Evolutionary conservation across 2,329 filamentous ascomycete genomes (phyloP), one percentile per base, ranked within the genome.

Genomic region (Epichloe bromicola): DNA sequence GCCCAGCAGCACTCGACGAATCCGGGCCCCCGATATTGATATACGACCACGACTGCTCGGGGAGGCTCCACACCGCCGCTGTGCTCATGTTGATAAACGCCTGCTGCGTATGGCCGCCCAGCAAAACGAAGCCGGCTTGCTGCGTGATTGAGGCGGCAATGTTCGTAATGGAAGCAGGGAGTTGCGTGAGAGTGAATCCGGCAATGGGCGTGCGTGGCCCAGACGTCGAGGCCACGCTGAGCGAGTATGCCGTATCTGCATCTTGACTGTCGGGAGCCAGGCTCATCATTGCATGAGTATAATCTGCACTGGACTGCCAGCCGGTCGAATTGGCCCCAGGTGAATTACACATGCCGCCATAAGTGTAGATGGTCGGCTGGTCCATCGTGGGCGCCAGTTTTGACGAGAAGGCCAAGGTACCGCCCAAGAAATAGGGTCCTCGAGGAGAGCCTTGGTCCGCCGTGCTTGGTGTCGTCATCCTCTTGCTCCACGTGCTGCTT

Each of bases 1-100:
- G 33, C 6, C 45, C 34, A 1, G 46, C 34, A 1, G 46, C 42
- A 7, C 36, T 43, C 55, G 42, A 43, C 50, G 1, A 49, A 47
- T 60, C 53, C 2, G 74, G 69, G 4, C 70, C 66, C 14, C 76
- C 70, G n/a, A 90, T 79, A 1, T 76, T 73, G 26, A 94, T 71
- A 63, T 91, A 96, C 30, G 80, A 84, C 91, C 91, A 97, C 49
- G 79, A 83, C 61, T 89, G 82, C 60, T 94, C 85, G 0, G 91
- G 91, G 6, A 96, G 72, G 50, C 82, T 90, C 74, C 90, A 95
- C 2, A 96, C 71, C 0, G 89, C 91, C 1, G 91, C 80, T 42
- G 88, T 87, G 51, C 88, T 94, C 85, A 95, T 96, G 65, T 96
- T 95, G 69, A 96, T 83, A 63, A 95, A 96, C 0, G 89, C 90